These are phyloP conservation scores for Spizellomyces punctatus DNA, from an alignment of 192 early-diverging fungal species.

Conservation along the genomic window DNA sequence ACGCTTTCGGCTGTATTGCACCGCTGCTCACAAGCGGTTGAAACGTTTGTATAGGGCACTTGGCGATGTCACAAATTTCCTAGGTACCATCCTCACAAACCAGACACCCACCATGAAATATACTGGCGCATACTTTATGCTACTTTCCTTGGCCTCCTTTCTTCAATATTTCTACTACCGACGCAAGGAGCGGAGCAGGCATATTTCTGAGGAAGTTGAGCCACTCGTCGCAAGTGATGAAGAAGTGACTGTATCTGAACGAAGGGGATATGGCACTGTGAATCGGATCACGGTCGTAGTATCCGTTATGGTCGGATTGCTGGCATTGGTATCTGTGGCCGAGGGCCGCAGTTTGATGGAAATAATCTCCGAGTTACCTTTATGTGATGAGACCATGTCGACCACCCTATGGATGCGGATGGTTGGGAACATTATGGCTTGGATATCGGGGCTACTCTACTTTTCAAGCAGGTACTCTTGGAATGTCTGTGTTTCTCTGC, in stretches of 20 bases:
- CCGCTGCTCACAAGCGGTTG: too few relatives aligned
- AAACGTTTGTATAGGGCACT: neutral
- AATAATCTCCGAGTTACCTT: too few relatives aligned
- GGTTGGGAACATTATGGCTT: constrained; percentile 40
- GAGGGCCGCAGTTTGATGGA: too few relatives aligned
- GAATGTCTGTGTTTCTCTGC: neutral
- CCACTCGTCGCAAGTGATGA: neutral
- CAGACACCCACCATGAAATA: constrained; percentile 46
- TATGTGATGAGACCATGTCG: neutral
- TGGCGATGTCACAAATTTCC: constrained; percentile 36
- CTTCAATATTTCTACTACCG: constrained; percentile 50
- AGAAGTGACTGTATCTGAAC: neutral
- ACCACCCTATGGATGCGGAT: neutral
- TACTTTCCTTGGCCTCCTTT: constrained; percentile 41
- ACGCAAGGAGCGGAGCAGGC: neutral
- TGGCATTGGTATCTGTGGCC: too few relatives aligned
- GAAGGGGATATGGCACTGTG: too few relatives aligned
- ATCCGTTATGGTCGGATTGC: too few relatives aligned
- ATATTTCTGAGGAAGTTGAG: constrained; percentile 5
- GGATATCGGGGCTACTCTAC: constrained; percentile 44
- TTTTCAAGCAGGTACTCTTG: constrained; percentile 31
- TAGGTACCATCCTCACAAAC: constrained; percentile 51
- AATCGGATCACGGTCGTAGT: too few relatives aligned
- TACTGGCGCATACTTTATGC: constrained; percentile 43
- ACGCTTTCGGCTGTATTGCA: neutral